Percentiles rank a stretch among this genome's conserved stretches.
Conservation (phyloP, 129 eudicot genomes). For the Rutidosis leptorrhynchoides region DNA sequence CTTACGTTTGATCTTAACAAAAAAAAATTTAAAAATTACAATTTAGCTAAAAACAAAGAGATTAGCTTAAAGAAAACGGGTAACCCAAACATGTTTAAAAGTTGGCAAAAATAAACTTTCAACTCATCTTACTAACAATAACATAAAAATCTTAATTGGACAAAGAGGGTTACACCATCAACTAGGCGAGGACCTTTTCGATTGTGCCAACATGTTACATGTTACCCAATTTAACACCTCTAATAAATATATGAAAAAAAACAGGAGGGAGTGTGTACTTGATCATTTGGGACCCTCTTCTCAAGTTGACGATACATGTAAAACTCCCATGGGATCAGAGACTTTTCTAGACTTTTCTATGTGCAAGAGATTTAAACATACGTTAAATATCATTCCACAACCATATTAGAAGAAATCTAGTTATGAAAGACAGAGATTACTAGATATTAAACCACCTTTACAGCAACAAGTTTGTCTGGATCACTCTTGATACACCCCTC, state of each 20-base stretch:
- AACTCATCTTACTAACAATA: not conserved
- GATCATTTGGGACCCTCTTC: conserved; percentile 56
- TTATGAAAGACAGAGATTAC: not conserved
- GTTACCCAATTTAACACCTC: not conserved
- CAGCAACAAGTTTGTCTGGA: conserved; percentile 71
- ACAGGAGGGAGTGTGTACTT: conserved; percentile 52
- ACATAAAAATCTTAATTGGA: not conserved
- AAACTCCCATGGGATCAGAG: conserved; percentile 95
- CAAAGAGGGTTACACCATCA: not conserved
- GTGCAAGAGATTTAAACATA: conserved; percentile 42
- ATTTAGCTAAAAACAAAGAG: not conserved
- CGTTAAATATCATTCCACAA: conserved; percentile 15
- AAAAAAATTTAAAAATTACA: no score
- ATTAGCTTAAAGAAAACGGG: not conserved
- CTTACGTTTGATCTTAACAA: not conserved
- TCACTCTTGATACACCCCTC: conserved; percentile 59
- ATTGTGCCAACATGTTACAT: not conserved
- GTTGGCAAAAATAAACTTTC: not conserved
- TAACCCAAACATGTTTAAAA: no score
- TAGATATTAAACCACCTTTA: conserved; percentile 55
- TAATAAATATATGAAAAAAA: conserved; percentile 3
- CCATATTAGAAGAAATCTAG: not conserved
- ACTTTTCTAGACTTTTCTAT: conserved; percentile 94
- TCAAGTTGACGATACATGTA: conserved; percentile 96
- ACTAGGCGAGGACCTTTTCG: not conserved